These are phyloP conservation scores for Hypoxylon fuscum DNA, from an alignment of 495 filamentous ascomycete species.

Conservation along the genomic window DNA sequence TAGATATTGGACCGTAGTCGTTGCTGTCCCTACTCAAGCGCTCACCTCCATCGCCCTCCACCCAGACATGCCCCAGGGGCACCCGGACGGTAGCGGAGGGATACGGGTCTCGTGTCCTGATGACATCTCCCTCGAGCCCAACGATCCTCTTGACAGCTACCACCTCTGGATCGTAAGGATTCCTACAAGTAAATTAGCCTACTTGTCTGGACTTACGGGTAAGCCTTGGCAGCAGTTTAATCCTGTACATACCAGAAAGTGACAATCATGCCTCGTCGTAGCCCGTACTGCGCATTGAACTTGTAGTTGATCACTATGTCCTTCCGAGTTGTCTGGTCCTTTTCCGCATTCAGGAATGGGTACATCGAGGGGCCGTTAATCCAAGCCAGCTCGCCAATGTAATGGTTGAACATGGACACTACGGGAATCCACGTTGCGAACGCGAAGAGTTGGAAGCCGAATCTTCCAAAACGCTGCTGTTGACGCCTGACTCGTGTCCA, in stretches of 20 bases:
- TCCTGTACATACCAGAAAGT: constrained; percentile 55
- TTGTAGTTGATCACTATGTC: constrained; percentile 64
- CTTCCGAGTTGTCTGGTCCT: constrained; percentile 61
- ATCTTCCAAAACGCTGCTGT: constrained; percentile 44
- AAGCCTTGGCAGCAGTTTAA: background rate
- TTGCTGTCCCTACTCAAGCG: constrained; percentile 76
- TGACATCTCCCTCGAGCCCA: constrained; percentile 73
- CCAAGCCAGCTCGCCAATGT: constrained; percentile 68
- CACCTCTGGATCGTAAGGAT: constrained; percentile 67
- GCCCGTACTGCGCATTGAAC: constrained; percentile 51
- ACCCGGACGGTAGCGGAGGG: constrained; percentile 64
- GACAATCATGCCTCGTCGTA: constrained; percentile 64
- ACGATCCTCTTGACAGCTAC: constrained; percentile 74
- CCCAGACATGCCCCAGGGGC: constrained; percentile 78
- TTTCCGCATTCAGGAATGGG: constrained; percentile 75
- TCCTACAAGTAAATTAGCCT: constrained; percentile 54
- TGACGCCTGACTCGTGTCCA: constrained; percentile 44
- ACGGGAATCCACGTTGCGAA: constrained; percentile 70
- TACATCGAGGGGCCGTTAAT: constrained; percentile 80
- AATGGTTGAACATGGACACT: constrained; percentile 68
- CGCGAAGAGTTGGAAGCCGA: constrained; percentile 58
- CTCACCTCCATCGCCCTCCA: constrained; percentile 73
- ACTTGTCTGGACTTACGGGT: constrained; percentile 6
- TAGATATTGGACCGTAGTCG: constrained; percentile 73
- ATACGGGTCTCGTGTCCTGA: constrained; percentile 70